Conservation (phyloP, 371 early-diverging fungal species). For the Vairimorpha ceranae region DNA sequence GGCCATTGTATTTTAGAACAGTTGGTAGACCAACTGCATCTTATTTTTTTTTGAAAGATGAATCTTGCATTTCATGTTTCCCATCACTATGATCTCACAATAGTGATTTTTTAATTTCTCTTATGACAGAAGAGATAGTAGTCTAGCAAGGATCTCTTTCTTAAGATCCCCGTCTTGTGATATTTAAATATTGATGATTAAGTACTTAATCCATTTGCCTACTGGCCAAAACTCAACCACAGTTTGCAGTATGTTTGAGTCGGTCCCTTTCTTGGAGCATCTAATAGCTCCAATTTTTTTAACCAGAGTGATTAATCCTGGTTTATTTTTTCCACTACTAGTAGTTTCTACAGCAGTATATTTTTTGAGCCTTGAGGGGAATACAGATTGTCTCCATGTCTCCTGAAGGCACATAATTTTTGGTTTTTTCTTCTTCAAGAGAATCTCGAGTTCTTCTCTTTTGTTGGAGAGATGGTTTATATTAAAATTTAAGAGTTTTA, state of each 20-base stretch:
- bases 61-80: constrained; percentile 1
- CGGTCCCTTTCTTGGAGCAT: background rate
- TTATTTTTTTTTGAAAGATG: background rate
- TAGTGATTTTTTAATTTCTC: background rate
- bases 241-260: background rate
- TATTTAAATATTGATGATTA: constrained; percentile 1
- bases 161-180: background rate
- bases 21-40: background rate
- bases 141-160: background rate
- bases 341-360: background rate
- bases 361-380: background rate
- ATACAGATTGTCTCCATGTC: background rate
- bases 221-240: background rate
- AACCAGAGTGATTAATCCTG: background rate
- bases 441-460: background rate
- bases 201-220: constrained; percentile 1
- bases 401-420: background rate
- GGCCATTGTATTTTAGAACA: background rate
- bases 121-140: background rate
- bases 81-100: background rate
- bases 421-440: background rate
- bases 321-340: background rate
- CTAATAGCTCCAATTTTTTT: background rate
- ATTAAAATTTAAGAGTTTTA: background rate
- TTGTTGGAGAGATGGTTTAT: background rate